Conservation (phyloP, 1,139 yeast species). For the Saccharomyces pastorianus region DNA sequence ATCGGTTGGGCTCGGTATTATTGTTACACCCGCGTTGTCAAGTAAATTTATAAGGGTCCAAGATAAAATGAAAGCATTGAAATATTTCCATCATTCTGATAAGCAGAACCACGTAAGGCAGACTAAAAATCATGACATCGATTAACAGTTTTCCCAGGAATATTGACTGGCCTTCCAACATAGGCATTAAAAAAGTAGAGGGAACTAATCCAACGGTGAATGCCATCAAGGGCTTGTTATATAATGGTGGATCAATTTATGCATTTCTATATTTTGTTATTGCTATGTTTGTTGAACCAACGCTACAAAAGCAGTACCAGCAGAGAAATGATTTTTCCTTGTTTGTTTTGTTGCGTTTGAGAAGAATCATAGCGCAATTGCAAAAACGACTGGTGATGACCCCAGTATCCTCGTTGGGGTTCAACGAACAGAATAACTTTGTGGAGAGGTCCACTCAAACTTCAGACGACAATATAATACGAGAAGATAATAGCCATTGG, state of each 20-base stretch:
- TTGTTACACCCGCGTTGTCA: background rate
- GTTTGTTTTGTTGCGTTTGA: slow-evolving; percentile 16
- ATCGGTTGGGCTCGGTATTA: background rate
- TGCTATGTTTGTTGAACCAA: slow-evolving; percentile 28
- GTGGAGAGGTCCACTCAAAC: slow-evolving; percentile 33
- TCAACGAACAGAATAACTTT: slow-evolving; percentile 31
- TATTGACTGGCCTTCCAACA: slow-evolving; percentile 6
- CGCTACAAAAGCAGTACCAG: slow-evolving; percentile 25
- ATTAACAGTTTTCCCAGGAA: background rate
- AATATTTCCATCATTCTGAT: background rate
- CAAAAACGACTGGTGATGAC: slow-evolving; percentile 19
- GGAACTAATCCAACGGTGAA: slow-evolving; percentile 15
- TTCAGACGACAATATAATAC: slow-evolving; percentile 19
- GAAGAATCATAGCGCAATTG: slow-evolving; percentile 19
- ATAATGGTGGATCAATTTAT: slow-evolving; percentile 24
- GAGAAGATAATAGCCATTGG: slow-evolving; percentile 33
- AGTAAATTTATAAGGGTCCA: background rate
- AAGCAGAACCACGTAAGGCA: background rate
- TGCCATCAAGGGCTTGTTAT: slow-evolving; percentile 18
- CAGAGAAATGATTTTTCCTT: slow-evolving; percentile 27
- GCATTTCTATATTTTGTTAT: slow-evolving; percentile 20
- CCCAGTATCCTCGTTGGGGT: slow-evolving; percentile 36
- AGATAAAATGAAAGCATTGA: background rate
- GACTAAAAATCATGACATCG: background rate
- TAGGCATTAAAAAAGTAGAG: slow-evolving; percentile 5